These are phyloP conservation scores for Actinomortierella ambigua DNA, from an alignment of 371 early-diverging fungal species.

Conservation along the genomic window DNA sequence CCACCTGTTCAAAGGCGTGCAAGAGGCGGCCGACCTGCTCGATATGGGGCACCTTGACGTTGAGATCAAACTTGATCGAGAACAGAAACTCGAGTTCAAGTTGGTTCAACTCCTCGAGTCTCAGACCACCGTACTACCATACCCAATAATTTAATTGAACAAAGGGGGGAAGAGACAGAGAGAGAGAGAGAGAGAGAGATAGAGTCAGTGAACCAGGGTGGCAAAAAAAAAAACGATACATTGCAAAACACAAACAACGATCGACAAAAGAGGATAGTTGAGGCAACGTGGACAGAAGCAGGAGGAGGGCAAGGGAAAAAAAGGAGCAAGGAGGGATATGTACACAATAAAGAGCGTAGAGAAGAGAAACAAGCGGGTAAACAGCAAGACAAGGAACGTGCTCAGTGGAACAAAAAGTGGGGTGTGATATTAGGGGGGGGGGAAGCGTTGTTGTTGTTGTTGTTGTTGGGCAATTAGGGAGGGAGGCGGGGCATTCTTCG, in stretches of 20 bases:
- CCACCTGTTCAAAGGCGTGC: no score
- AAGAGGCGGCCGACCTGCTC: conserved; percentile 26
- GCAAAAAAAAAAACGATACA: no score
- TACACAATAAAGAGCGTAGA: no score
- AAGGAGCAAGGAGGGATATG: no score
- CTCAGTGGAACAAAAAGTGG: neutral
- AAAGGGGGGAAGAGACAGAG: conserved; percentile 1
- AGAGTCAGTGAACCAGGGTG: no score
- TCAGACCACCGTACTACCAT: conserved; percentile 85
- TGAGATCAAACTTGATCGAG: conserved; percentile 80
- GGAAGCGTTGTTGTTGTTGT: neutral
- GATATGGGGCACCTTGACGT: conserved; percentile 52
- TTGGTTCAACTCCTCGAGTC: conserved; percentile 83
- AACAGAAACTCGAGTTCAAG: conserved; percentile 90
- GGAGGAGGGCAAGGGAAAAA: conserved; percentile 1
- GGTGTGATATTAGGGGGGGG: neutral
- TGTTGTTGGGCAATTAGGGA: neutral
- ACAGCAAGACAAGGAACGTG: neutral
- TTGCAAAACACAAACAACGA: neutral
- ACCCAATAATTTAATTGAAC: neutral
- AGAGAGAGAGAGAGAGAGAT: neutral
- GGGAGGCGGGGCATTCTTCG: no score
- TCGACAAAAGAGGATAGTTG: conserved; percentile 8
- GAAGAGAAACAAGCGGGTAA: no score
- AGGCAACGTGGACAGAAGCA: neutral